Evolutionary conservation across 2,329 filamentous ascomycete species (phyloP), one percentile per base, ranked within the genome.

Genomic region (Beauveria sp.): DNA sequence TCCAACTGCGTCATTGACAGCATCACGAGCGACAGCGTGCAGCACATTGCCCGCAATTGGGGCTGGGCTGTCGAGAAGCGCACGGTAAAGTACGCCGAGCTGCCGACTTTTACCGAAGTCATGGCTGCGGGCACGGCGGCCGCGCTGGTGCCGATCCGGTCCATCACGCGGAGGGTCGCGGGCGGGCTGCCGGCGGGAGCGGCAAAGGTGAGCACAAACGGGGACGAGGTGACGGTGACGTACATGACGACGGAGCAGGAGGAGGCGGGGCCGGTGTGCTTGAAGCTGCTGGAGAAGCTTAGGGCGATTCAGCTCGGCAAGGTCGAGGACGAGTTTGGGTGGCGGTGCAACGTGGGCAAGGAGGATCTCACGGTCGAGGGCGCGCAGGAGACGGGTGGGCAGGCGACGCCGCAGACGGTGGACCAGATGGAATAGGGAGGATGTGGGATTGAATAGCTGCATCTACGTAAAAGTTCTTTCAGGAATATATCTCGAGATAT

Each of bases 61-160:
- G 93, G 93, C 1, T 98, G 90, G 88, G 87, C 84, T 66, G 88
- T 95, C 0, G 93, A 97, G 78, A 84, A 83, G 70, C 80, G 93
- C 60, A 73, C 85, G 66, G 88, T 91, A 74, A 83, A 81, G 74
- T 86, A 86, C 71, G 67, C 73, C 20, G 84, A 87, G 69, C 78
- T 86, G 20, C 74, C 78, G 12, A 66, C 70, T 58, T 84, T 84
- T 67, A 72, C 70, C 56, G 93, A 98, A 75, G 87, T 99, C 58
- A 86, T 97, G 75, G 95, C 93, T 4, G 93, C 92, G 3, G 93
- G 93, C 1, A 98, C 93, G 0, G 93, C 93, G 0, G 93, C 93
- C 0, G 90, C 91, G 0, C 80, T 99, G 59, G 93, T 98, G 3
- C 93, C 93, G 1, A 95, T 97, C 74, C 89, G 89, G 64, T 95